Conservation (phyloP, 2,329 filamentous ascomycete species). For the Fusarium napiforme region DNA sequence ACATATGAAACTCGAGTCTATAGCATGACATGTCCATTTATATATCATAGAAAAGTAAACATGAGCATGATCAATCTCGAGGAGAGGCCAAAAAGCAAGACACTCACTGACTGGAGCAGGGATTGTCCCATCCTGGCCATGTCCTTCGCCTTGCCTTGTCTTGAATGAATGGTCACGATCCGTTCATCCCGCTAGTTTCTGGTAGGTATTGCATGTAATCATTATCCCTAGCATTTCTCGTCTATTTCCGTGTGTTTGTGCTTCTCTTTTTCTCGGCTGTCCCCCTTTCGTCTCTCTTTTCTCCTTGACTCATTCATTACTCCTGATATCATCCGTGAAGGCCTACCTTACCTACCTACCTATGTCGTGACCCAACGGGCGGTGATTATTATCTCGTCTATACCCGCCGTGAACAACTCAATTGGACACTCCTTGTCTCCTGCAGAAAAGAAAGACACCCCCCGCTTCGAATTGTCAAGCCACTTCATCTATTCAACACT, state of each 20-base stretch:
- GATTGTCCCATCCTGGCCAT: slow-evolving; percentile 17
- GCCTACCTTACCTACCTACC: not conserved
- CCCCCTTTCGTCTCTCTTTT: slow-evolving; percentile 10
- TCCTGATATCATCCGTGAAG: slow-evolving; percentile 21
- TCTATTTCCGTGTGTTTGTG: slow-evolving; percentile 20
- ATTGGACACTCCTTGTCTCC: not conserved
- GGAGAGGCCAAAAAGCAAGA: slow-evolving; percentile 2
- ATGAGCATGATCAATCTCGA: slow-evolving; percentile 4
- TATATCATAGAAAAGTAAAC: not conserved
- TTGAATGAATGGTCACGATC: slow-evolving; percentile 24
- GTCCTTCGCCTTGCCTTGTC: slow-evolving; percentile 4
- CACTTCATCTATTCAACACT: slow-evolving; percentile 25
- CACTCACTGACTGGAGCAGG: slow-evolving; percentile 6
- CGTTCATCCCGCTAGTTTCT: slow-evolving; percentile 33
- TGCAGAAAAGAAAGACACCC: slow-evolving; percentile 16
- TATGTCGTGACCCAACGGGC: not conserved
- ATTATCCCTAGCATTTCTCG: slow-evolving; percentile 26
- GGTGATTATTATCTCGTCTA: slow-evolving; percentile 15
- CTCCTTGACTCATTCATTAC: slow-evolving; percentile 19
- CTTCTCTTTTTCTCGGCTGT: slow-evolving; percentile 13
- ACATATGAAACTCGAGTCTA: slow-evolving; percentile 8
- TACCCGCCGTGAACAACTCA: slow-evolving; percentile 2
- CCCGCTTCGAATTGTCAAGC: slow-evolving; percentile 14
- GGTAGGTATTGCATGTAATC: not conserved
- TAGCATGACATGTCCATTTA: slow-evolving; percentile 11